Evolutionary conservation across 345 rosid genomes (phyloP).

Genomic region (Arabidopsis arenosa): DNA sequence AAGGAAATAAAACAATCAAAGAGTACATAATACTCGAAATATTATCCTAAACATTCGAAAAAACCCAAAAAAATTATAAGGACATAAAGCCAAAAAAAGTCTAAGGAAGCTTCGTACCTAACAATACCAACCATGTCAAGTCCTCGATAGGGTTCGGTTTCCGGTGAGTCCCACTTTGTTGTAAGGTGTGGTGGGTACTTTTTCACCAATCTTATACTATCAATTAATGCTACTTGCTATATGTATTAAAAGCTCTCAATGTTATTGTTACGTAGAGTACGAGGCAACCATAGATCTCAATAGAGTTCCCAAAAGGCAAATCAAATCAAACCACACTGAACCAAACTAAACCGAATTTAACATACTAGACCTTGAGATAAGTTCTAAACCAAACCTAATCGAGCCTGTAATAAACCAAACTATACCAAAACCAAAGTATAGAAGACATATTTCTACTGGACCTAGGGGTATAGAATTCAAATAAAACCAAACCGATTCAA

Average conservation of each 20-base stretch:
- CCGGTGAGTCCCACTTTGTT: conserved; percentile 41
- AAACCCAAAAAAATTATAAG: not conserved
- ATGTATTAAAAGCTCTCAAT: not conserved
- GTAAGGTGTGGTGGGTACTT: conserved; percentile 42
- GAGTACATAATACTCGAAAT: not conserved
- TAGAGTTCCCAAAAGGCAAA: not conserved
- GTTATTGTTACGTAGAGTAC: conserved; percentile 38
- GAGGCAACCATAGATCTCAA: conserved; percentile 35
- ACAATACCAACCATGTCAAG: conserved; percentile 46
- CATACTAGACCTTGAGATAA: not conserved
- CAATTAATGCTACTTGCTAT: conserved; percentile 10
- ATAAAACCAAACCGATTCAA: not conserved
- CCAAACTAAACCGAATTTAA: conserved; percentile 4
- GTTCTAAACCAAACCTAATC: not conserved
- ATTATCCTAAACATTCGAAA: conserved; percentile 22
- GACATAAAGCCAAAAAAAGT: conserved; percentile 19
- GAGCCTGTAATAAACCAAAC: conserved; percentile 1
- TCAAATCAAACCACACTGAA: not conserved
- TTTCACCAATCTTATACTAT: conserved; percentile 34
- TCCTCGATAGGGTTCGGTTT: conserved; percentile 39
- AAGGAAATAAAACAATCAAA: not conserved
- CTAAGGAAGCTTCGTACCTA: conserved; percentile 41
- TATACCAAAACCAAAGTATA: not conserved
- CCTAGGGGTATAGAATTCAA: not conserved
- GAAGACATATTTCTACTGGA: not conserved